Base-by-base conservation (phyloP, 805 yeast species). In the Hanseniaspora nectarophila region DNA sequence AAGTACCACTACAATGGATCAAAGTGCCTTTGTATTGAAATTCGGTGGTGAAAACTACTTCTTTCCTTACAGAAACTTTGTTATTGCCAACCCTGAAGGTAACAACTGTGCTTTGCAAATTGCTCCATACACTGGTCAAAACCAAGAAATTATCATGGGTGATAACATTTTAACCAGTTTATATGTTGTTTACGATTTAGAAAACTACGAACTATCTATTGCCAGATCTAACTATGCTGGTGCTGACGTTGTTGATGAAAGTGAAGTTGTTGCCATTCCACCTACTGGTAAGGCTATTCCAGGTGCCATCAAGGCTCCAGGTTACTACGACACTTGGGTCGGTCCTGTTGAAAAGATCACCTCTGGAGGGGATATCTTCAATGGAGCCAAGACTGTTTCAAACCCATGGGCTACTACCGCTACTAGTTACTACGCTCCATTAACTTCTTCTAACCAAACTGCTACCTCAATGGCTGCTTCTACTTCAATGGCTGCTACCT, bases 161-260 rank as follows among this genome's bases (percentile, higher is more conserved):
- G 83, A 78, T 60, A 70, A 72, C 55, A 72, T 79, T 58, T 67
- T 80, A 56, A 68, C 79, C 47, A 71, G 75, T 54, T 80, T 81
- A 2, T 82, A 81, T 62, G 71, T 78, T 26, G 85, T 80, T 15
- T 80, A 74, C 63, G 82, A 83, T 62, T 65, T 80, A 48, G 85
- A 78, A 31, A 73, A 74, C 59, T 66, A 65, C 43, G 71, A 76
- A 58, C 67, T 82, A 35, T 77, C 84, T 3, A 57, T 82, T 60
- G 85, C 80, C 20, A 76, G 73, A 60, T 74, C 73, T 13, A 58
- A 57, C 28, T 61, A 56, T 45, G 53, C 56, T 42, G 55, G 51
- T 24, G 42, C 43, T 1, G 45, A 49, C 6, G 61, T 64, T 33
- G 57, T 58, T 12, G 59, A 64, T n/a, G n/a, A n/a, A n/a, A n/a